Evolutionary conservation across 306 rosid genomes (phyloP).

Genomic region (Ochetophila trinervis): DNA sequence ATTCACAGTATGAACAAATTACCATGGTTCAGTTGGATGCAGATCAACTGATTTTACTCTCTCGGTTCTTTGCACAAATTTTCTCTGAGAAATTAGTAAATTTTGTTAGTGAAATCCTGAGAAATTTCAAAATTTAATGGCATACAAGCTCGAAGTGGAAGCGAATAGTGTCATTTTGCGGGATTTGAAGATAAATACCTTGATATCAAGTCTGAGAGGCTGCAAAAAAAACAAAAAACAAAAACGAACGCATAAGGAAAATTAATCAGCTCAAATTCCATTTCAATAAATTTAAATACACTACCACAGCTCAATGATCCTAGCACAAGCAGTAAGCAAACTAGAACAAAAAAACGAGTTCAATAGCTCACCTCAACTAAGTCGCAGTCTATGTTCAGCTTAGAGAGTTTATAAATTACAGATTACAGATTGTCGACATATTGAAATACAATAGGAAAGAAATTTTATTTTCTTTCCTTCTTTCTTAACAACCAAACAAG

Average conservation of each 20-base stretch:
- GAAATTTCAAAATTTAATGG: background rate
- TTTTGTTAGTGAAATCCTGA: background rate
- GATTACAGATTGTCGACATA: background rate
- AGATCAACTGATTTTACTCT: conserved; percentile 39
- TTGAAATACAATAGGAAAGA: background rate
- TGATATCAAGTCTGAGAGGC: conserved; percentile 39
- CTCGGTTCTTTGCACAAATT: conserved; percentile 33
- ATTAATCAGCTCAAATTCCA: conserved; percentile 3
- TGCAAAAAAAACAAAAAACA: conserved; percentile 13
- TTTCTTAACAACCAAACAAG: conserved; percentile 7
- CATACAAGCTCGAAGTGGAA: conserved; percentile 4
- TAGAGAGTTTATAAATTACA: background rate
- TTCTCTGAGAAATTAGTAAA: conserved; percentile 20
- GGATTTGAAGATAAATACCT: conserved; percentile 12
- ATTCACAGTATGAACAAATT: background rate
- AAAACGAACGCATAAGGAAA: no score
- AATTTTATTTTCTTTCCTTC: background rate
- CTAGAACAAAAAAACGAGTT: no score
- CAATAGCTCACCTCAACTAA: no score
- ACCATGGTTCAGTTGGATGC: conserved; percentile 46
- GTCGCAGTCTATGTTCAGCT: no score
- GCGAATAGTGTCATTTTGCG: background rate
- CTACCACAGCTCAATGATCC: background rate
- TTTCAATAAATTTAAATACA: background rate
- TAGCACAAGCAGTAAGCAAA: background rate